These are phyloP conservation scores for Podaxis carcinomalis DNA, from an alignment of 768 basidiomycete genomes.

Conservation along the genomic window DNA sequence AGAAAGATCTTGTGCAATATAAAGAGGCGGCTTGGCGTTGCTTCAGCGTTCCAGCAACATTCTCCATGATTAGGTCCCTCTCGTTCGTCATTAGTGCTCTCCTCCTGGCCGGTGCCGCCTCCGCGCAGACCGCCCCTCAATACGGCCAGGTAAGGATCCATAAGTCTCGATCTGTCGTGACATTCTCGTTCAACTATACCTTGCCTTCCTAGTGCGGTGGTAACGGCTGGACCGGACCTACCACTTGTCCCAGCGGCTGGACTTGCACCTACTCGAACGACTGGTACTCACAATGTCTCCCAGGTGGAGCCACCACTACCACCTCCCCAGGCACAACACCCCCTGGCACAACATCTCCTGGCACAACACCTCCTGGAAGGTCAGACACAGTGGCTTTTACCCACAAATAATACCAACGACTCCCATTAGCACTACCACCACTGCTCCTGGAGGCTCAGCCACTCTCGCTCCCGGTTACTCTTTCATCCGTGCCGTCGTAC, in stretches of 20 bases:
- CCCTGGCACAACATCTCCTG: slow-evolving; percentile 13
- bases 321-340: slow-evolving; percentile 18
- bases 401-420: slow-evolving; percentile 21
- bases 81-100: slow-evolving; percentile 9
- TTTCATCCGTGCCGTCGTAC: slow-evolving; percentile 39
- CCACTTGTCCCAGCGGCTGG: slow-evolving; percentile 43
- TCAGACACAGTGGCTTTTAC: neutral
- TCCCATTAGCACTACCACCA: slow-evolving; percentile 27
- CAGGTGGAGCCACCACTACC: slow-evolving; percentile 28
- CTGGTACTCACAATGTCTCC: slow-evolving; percentile 54
- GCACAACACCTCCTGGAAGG: slow-evolving; percentile 28
- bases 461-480: slow-evolving; percentile 47
- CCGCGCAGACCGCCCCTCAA: slow-evolving; percentile 22
- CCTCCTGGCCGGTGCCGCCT: slow-evolving; percentile 12
- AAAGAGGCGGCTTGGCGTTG: neutral
- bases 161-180: neutral
- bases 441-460: slow-evolving; percentile 30
- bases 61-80: neutral
- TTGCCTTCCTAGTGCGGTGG: slow-evolving; percentile 42
- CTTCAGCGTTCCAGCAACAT: neutral
- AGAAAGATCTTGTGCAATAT: neutral
- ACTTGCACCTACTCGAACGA: slow-evolving; percentile 38
- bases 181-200: neutral
- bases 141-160: slow-evolving; percentile 31
- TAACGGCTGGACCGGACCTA: slow-evolving; percentile 47